Evolutionary conservation across 495 filamentous ascomycete species (phyloP), one percentile per base, ranked within the genome.

Genomic region (Neurospora sp.): DNA sequence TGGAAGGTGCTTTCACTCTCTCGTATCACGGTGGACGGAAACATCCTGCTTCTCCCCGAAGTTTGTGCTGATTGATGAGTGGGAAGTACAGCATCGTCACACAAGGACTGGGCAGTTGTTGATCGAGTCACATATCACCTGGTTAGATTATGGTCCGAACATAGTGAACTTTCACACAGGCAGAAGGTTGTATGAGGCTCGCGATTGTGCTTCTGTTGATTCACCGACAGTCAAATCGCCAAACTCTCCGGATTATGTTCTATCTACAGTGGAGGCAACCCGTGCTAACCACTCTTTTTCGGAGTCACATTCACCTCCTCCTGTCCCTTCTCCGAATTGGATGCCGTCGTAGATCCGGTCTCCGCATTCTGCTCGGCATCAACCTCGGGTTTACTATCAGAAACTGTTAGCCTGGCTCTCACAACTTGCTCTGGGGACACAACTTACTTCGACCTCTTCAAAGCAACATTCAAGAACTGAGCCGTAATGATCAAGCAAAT

Each of bases 401-500:
- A 9, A 6, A 1, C 3, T 31, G 53, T 61, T 31, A 61, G 53
- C 53, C 2, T 35, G 22, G 27, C 53, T 16, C 53, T 35, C 53
- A 1, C 27, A 11, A 27, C 53, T 8, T 61, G 1, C 27, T 3
- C 0, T 16, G 9, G 10, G 0, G 5, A 35, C 12, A 35, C 12
- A 35, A 46, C 78, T 77, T 74, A 82, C 80, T 77, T 76, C 38
- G 76, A 76, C 3, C 74, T 71, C 42, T 72, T 76, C 39, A 81
- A 68, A 46, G 75, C 81, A 46, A 76, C 70, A 5, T 76, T 73
- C 68, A 84, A 74, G 9, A 75, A 42, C 79, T 85, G 83, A 48
- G 82, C 78, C 38, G 79, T 69, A 7, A 75, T 40, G 71, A 87
- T 84, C 75, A 87, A 75, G 27, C 78, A 83, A 68, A 86, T 75